Base-by-base conservation (phyloP, 208 protist genomes). In the Leishmania tarentolae region DNA sequence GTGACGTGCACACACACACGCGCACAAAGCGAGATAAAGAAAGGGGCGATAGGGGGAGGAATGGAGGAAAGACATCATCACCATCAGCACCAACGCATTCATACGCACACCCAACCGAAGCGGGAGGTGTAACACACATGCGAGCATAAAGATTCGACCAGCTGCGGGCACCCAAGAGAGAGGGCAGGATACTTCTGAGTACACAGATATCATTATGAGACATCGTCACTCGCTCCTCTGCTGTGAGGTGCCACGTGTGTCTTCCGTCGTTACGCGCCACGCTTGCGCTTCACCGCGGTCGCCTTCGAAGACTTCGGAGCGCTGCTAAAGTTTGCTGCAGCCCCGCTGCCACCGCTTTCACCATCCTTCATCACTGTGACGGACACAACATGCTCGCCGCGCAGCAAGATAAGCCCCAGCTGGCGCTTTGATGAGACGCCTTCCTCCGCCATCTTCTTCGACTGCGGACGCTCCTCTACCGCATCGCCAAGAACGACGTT, bases 351-450 rank as follows among this genome's bases (percentile, higher is more conserved):
- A 57, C 52, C 81, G 47, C 68, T 68, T 9, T 70, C 68, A 44
- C 37, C 35, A 47, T 82, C 84, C 80, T 90, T 87, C 50, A 91
- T 63, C 75, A 94, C 90, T 9, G 88, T 93, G 11, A 97, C 91
- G 4, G 94, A 93, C 37, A 97, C 90, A 28, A 97, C 87, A 73
- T 95, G 92, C 85, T 96, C 94, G 44, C 94, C 94, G 72, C 94
- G 92, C 17, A 97, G 88, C 59, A 97, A 82, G 15, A 97, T 86
- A 8, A 97, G 87, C 21, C 94, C 94, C 2, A 97, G 76, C 13
- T 85, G 78, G 44, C 94, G 92, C 46, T 81, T 86, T 66, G 92
- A 50, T 5, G 80, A 80, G 24, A 92, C 81, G 44, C 87, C 88
- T 65, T 94, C 92, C 59, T 88, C 86, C 19, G 78, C 76, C 91